phyloP scores from a whole-genome alignment of 2,329 filamentous ascomycete genomes.

The Cladophialophora yegresii region DNA sequence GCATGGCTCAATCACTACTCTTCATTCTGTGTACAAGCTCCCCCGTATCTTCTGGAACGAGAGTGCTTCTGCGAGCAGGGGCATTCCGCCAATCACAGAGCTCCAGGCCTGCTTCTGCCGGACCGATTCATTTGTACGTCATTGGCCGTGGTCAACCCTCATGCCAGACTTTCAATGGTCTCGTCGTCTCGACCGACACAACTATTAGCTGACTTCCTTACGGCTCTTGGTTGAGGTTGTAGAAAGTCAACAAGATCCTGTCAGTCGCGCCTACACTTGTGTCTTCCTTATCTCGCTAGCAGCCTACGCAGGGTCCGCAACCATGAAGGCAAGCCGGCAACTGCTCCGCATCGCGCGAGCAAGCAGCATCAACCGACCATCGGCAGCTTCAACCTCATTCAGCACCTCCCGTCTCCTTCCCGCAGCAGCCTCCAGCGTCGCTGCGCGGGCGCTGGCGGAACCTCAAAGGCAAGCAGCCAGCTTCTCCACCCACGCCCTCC shows the following conservation, averaged over 20 bases:
- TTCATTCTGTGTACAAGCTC: no score
- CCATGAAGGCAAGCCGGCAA: slow-evolving; percentile 19
- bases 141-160: slow-evolving; percentile 4
- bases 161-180: neutral
- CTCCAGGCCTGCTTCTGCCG: slow-evolving; percentile 7
- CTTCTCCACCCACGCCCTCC: slow-evolving; percentile 19
- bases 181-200: neutral
- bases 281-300: neutral
- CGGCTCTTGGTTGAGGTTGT: neutral
- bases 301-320: neutral
- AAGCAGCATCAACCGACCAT: neutral
- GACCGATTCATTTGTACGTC: slow-evolving; percentile 12
- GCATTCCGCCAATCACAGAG: slow-evolving; percentile 20
- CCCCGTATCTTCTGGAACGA: neutral
- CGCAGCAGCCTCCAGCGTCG: neutral
- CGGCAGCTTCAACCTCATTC: neutral
- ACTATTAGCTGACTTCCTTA: neutral
- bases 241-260: neutral
- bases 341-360: slow-evolving; percentile 19
- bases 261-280: neutral
- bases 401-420: neutral
- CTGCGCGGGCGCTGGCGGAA: neutral
- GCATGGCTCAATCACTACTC: neutral
- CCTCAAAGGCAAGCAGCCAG: neutral
- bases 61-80: neutral